A percentile compares a stretch with the other conserved stretches of the same genome.
phyloP scores from a whole-genome alignment of 2,329 filamentous ascomycete genomes.

The Ceratocystis colombiana region DNA sequence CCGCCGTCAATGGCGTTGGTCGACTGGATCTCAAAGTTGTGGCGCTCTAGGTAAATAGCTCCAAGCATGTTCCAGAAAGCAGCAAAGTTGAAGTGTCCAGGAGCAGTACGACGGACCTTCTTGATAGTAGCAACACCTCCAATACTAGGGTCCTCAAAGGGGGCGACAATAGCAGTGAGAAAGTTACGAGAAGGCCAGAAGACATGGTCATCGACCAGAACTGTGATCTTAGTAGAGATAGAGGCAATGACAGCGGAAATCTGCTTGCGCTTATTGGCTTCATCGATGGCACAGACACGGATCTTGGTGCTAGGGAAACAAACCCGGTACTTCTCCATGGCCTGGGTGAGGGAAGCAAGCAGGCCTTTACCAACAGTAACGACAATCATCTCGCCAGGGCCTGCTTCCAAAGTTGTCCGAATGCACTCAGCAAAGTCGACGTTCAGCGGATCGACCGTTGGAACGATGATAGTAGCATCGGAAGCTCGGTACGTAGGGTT shows the following conservation, averaged over 20 bases:
- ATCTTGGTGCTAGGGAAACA: slow-evolving; percentile 28
- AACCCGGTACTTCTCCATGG: slow-evolving; percentile 21
- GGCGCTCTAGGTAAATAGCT: slow-evolving; percentile 48
- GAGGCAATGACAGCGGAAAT: slow-evolving; percentile 35
- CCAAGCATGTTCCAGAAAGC: slow-evolving; percentile 47
- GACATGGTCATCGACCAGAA: slow-evolving; percentile 45
- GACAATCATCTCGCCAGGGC: slow-evolving; percentile 36
- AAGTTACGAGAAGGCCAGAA: slow-evolving; percentile 39
- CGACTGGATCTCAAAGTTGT: slow-evolving; percentile 51
- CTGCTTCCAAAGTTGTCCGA: slow-evolving; percentile 34
- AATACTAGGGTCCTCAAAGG: slow-evolving; percentile 38
- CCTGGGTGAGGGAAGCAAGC: slow-evolving; percentile 24
- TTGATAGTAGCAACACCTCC: slow-evolving; percentile 50
- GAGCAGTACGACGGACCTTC: slow-evolving; percentile 37
- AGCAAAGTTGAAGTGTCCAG: slow-evolving; percentile 29
- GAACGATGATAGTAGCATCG: slow-evolving; percentile 44
- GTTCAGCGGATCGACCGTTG: slow-evolving; percentile 40
- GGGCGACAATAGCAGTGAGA: slow-evolving; percentile 36
- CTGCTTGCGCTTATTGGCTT: slow-evolving; percentile 43
- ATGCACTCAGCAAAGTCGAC: slow-evolving; percentile 37
- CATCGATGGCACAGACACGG: slow-evolving; percentile 30
- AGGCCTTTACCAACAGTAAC: slow-evolving; percentile 37
- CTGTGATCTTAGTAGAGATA: slow-evolving; percentile 36
- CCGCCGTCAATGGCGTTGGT: slow-evolving; percentile 49
- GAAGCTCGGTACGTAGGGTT: slow-evolving; percentile 31